Evolutionary conservation across 129 eudicot species (phyloP), one percentile per base, ranked within the genome.

Genomic region (Flaveria linearis): DNA sequence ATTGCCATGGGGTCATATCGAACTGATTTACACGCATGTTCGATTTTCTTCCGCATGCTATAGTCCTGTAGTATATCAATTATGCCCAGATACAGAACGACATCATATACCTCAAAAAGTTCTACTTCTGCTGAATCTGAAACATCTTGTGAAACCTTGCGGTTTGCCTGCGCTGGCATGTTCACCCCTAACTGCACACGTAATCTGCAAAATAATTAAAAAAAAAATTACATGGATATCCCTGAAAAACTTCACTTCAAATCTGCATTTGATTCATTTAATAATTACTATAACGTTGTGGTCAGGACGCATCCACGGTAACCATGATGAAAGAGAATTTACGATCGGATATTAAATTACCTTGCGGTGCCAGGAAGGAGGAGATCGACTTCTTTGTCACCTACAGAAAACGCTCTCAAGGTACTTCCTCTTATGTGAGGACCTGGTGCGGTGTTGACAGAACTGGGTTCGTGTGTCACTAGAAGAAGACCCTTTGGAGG

Each of bases 121-220:
- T 95, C 99, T 28, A 89, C 89, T 71, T 89, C 97, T 49, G 81
- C 72, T 80, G 97, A 82, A 76, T 83, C 96, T 0, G 74, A 18
- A 53, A 77, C 86, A 5, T 83, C 85, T 63, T 83, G 82, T 49
- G 71, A 67, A 47, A 89, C 81, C 85, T 86, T 95, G 79, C 83
- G 92, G 73, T 86, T 91, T 45, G 99, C 99, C 76, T 87, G 88
- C 16, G 99, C 96, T 25, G 99, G 99, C 99, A 95, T 95, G 89
- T 95, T 89, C 57, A 91, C 99, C 1, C 99, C 99, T 67, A 95
- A 69, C 71, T 95, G 99, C 75, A 95, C 94, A 68, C 91, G 85
- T 75, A 95, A 88, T 83, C 99, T 95, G 87, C 47, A 78, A 41
- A 69, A 46, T 8, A 6, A 56, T n/a, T n/a, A 0, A 55, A 14